Evolutionary conservation across 2,329 filamentous ascomycete genomes (phyloP), one percentile per base, ranked within the genome.

Genomic region (Thielaviopsis euricoi): DNA sequence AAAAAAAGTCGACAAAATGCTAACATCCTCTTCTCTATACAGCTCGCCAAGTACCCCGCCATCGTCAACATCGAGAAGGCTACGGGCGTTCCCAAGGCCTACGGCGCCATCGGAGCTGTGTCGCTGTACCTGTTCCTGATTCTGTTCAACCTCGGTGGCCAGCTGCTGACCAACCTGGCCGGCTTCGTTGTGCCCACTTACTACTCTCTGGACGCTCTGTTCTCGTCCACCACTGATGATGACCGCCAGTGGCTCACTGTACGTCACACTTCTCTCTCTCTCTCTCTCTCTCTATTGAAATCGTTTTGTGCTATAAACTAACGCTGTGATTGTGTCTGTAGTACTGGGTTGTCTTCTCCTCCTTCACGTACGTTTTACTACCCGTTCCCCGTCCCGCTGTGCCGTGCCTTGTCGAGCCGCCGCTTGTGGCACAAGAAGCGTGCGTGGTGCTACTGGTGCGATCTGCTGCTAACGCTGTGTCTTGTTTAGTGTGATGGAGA

Each of bases 51-150:
- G 73, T 93, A 93, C 76, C 85, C 85, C 66, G 73, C 79, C 67
- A 80, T 93, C 70, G 86, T 83, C 79, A 89, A 91, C 75, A 79
- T 93, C 67, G 88, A 94, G 81, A 87, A 84, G 79, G 83, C 87
- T 72, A 86, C 85, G 63, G 83, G 80, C 60, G 79, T 93, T 55
- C 88, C 88, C 69, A 94, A 94, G 78, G 85, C 87, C 67, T 93
- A 94, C 71, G 85, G 82, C 64, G 79, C 87, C 68, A 83, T 91
- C 65, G 88, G 87, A 66, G 68, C 88, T 60, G 84, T 73, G 61
- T 83, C 83, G 55, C 80, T 90, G 64, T 94, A 94, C 78, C 89
- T 93, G 75, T 89, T 91, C 76, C 81, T 93, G 65, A 87, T 93
- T 73, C 83, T 93, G 75, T 89, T 94, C 79, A 94, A 94, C 80